Evolutionary conservation across 1,139 yeast species (phyloP), one percentile per base, ranked within the genome.

Genomic region (Kurtzmaniella natalensis): DNA sequence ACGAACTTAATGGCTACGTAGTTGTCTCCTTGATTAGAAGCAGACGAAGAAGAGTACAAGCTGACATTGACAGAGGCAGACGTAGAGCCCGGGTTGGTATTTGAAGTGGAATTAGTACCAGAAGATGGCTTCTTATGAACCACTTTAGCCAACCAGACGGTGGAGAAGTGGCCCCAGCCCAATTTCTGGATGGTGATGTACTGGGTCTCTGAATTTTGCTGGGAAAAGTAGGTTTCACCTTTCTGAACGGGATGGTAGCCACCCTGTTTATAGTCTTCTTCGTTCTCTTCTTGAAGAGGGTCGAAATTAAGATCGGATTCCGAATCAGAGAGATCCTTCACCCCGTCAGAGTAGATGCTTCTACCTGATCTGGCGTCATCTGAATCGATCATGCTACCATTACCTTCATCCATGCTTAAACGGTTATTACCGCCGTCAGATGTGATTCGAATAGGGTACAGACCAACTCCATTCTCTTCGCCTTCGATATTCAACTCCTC

Each of bases 91-190:
- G 22, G 6, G n/a, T 16, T 23, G 16, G 7, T 8, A 8, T 14
- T 8, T 5, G 14, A 11, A 9, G 7, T 15, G 3, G 16, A 3
- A 15, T 5, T 9, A 10, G 19, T 3, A 26, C 20, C 9, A 16
- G 23, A 21, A 9, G 23, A 6, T 10, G 23, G 6, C 18, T 16
- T 13, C 9, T 30, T 30, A 17, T 5, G 9, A 10, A 33, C 17
- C 34, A 60, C 60, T 31, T 65, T 54, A 7, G 94, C 92, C 18
- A 86, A 64, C 95, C 95, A 86, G 22, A 86, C 95, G 2, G 95
- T 85, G 22, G 88, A 78, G 50, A 86, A 86, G 55, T 86, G 94
- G 30, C 95, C 95, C 94, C 95, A 85, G 6, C 95, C 95, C 11
- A 67, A 49, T 43, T 65, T 65, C 15, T 69, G 48, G 13, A 64